Percentiles rank a stretch among this genome's conserved stretches.
These are phyloP conservation scores for Takakia lepidozioides DNA, from an alignment of 225 moss, liverwort and hornwort genomes.

Conservation along the genomic window DNA sequence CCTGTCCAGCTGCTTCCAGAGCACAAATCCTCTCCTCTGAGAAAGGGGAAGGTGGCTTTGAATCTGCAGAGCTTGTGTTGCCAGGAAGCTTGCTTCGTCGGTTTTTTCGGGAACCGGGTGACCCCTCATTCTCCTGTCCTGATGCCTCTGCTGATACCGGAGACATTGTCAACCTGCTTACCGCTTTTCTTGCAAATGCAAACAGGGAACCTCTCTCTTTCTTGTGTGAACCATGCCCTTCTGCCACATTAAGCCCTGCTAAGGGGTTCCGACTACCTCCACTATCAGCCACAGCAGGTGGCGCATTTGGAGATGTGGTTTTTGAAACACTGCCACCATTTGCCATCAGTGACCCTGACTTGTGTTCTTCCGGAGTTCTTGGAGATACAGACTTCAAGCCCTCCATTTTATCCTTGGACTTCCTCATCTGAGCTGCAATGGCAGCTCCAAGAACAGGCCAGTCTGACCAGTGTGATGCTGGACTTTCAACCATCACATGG, in stretches of 20 bases:
- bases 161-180: slow-evolving; percentile 45
- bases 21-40: slow-evolving; percentile 71
- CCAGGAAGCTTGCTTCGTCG: slow-evolving; percentile 31
- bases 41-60: slow-evolving; percentile 32
- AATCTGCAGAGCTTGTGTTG: slow-evolving; percentile 13
- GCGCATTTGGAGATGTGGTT: slow-evolving; percentile 7
- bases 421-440: slow-evolving; percentile 19
- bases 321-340: slow-evolving; percentile 1
- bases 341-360: slow-evolving; percentile 5
- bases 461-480: slow-evolving; percentile 48
- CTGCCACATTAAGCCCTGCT: slow-evolving; percentile 16
- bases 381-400: slow-evolving; percentile 4
- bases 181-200: slow-evolving; percentile 52
- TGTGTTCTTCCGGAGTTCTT: slow-evolving; percentile 15
- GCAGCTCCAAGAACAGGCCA: slow-evolving; percentile 50
- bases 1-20: slow-evolving; percentile 75
- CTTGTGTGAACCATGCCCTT: slow-evolving; percentile 20
- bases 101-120: slow-evolving; percentile 13
- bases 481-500: slow-evolving; percentile 42
- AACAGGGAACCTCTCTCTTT: slow-evolving; percentile 49
- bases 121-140: slow-evolving; percentile 37
- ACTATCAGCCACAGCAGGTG: slow-evolving; percentile 11
- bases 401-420: slow-evolving; percentile 15
- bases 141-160: slow-evolving; percentile 14
- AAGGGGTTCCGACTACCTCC: slow-evolving; percentile 17